Conservation (phyloP, 805 yeast species). For the Isabelozyma rhagii region DNA sequence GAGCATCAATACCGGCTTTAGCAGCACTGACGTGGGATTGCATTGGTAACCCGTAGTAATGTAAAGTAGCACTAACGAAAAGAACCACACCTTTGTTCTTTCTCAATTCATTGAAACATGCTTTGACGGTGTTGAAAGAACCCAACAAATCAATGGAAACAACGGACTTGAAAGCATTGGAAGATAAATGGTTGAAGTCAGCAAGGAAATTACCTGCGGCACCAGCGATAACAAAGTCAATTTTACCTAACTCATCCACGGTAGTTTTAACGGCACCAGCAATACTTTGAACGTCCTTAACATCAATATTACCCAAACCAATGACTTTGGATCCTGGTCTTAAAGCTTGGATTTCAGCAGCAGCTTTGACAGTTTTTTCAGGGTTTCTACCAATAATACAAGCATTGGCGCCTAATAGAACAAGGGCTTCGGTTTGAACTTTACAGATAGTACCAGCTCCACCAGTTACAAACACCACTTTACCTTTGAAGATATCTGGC, state of each 20-base stretch:
- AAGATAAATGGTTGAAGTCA: conserved; percentile 71
- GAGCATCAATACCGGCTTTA: conserved; percentile 91
- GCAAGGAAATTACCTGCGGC: conserved; percentile 93
- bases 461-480: conserved; percentile 89
- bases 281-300: conserved; percentile 63
- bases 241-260: conserved; percentile 65
- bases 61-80: conserved; percentile 86
- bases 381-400: conserved; percentile 78
- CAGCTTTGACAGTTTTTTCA: conserved; percentile 64
- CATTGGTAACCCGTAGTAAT: conserved; percentile 83
- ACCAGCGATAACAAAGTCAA: conserved; percentile 88
- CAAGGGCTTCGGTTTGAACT: conserved; percentile 83
- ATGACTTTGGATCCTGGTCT: conserved; percentile 64
- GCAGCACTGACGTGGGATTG: conserved; percentile 94
- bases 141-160: conserved; percentile 85
- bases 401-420: conserved; percentile 81
- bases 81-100: conserved; percentile 67
- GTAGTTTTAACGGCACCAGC: conserved; percentile 62
- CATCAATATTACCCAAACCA: conserved; percentile 74
- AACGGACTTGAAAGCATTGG: conserved; percentile 88
- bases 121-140: conserved; percentile 86
- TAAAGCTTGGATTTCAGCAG: conserved; percentile 57
- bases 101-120: conserved; percentile 62
- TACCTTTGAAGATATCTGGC: conserved; percentile 70
- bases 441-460: conserved; percentile 97